Evolutionary conservation across 306 rosid genomes (phyloP).

Genomic region (Senna tora): DNA sequence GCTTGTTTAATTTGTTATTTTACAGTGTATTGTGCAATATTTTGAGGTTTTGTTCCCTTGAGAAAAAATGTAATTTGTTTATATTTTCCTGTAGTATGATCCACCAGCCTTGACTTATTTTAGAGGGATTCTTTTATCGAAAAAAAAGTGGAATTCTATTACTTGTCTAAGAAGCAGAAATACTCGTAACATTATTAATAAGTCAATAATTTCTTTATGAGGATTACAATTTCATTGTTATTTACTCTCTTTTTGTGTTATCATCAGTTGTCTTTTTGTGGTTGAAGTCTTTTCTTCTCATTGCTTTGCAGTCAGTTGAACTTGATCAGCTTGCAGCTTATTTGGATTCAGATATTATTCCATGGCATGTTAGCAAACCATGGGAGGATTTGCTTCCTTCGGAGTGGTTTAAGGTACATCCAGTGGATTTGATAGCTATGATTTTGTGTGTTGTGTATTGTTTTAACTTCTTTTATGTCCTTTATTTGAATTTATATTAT

Average conservation of each 20-base stretch:
- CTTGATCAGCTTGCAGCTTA: slow-evolving; percentile 88
- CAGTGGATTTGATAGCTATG: slow-evolving; percentile 18
- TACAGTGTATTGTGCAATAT: slow-evolving; percentile 24
- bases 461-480: slow-evolving; percentile 13
- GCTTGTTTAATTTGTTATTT: slow-evolving; percentile 29
- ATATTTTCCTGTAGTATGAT: slow-evolving; percentile 2
- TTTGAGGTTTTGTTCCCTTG: slow-evolving; percentile 23
- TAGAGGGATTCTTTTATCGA: too few relatives aligned
- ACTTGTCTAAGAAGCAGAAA: slow-evolving; percentile 33
- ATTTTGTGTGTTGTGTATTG: background rate
- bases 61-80: slow-evolving; percentile 23
- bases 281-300: slow-evolving; percentile 38
- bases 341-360: slow-evolving; percentile 80
- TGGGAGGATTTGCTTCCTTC: slow-evolving; percentile 94
- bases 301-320: slow-evolving; percentile 74
- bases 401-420: slow-evolving; percentile 89
- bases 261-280: slow-evolving; percentile 19
- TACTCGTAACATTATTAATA: slow-evolving; percentile 13
- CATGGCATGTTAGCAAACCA: slow-evolving; percentile 76
- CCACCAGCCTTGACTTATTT: slow-evolving; percentile 11
- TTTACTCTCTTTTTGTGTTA: slow-evolving; percentile 19
- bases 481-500: slow-evolving; percentile 32
- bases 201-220: slow-evolving; percentile 28
- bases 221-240: slow-evolving; percentile 19
- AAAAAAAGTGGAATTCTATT: slow-evolving; percentile 19